phyloP scores from a whole-genome alignment of 2,329 filamentous ascomycete genomes.

The Colletotrichum chrysophilum region DNA sequence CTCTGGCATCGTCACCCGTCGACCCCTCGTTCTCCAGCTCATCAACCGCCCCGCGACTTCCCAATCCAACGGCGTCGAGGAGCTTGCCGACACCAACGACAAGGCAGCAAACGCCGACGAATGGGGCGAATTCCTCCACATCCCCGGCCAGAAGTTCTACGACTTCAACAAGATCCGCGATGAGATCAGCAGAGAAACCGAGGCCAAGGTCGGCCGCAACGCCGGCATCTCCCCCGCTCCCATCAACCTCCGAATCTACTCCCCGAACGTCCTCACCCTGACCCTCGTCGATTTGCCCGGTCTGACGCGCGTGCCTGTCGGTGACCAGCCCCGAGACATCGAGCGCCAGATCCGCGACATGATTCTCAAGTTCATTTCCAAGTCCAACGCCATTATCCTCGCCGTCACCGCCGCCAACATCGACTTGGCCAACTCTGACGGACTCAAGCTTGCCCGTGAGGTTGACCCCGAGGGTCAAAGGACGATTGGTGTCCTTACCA shows the following conservation, averaged over 20 bases:
- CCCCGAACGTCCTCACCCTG: constrained; percentile 94
- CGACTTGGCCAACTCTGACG: constrained; percentile 98
- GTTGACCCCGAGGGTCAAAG: constrained; percentile 97
- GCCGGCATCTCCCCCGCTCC: constrained; percentile 94
- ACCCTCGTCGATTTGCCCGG: constrained; percentile 96
- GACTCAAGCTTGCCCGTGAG: constrained; percentile 92
- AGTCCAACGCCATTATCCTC: constrained; percentile 96
- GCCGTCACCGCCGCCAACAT: constrained; percentile 97
- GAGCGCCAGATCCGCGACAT: constrained; percentile 97
- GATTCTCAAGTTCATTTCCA: constrained; percentile 98
- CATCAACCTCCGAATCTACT: constrained; percentile 98
- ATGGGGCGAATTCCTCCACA: constrained; percentile 98
- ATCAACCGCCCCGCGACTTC: constrained; percentile 80
- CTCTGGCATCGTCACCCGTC: constrained; percentile 94
- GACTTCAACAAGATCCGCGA: constrained; percentile 99
- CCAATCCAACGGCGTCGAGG: constrained; percentile 76
- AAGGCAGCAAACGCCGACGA: constrained; percentile 91
- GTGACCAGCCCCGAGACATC: constrained; percentile 95
- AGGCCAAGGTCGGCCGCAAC: constrained; percentile 95
- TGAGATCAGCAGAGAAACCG: constrained; percentile 95
- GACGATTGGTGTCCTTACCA: constrained; percentile 97
- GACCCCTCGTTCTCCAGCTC: constrained; percentile 94
- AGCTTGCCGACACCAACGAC: constrained; percentile 72
- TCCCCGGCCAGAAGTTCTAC: constrained; percentile 95
- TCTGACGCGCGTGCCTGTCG: constrained; percentile 94